Conservation (phyloP, 2,329 filamentous ascomycete species). For the Arthroderma uncinatum region DNA sequence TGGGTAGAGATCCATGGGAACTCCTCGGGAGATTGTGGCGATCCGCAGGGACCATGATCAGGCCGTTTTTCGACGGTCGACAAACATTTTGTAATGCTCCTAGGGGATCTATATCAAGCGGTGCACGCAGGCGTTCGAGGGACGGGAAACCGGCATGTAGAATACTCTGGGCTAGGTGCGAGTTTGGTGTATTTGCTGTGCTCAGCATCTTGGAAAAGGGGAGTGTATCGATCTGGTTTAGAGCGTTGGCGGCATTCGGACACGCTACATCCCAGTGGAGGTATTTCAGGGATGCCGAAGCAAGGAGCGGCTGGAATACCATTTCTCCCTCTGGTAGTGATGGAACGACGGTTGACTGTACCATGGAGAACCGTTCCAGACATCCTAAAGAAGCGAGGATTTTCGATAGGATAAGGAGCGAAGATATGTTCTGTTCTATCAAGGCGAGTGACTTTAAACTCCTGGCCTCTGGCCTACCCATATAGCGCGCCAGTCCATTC, state of each 20-base stretch:
- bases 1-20: constrained; percentile 33
- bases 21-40: constrained; percentile 33
- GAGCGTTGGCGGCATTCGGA: constrained; percentile 27
- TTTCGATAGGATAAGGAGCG: constrained; percentile 41
- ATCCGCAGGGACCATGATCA: constrained; percentile 31
- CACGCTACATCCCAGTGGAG: constrained; percentile 47
- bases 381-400: constrained; percentile 38
- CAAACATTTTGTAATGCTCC: constrained; percentile 36
- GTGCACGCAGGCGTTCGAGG: constrained; percentile 32
- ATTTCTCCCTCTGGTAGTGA: constrained; percentile 33
- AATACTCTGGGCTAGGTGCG: constrained; percentile 36
- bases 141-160: constrained; percentile 33
- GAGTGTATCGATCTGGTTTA: constrained; percentile 28
- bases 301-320: constrained; percentile 39
- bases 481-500: constrained; percentile 43
- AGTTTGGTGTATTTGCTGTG: constrained; percentile 30
- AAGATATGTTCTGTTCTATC: constrained; percentile 44
- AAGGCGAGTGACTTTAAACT: constrained; percentile 40
- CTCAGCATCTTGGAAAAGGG: constrained; percentile 28
- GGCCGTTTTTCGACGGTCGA: constrained; percentile 28
- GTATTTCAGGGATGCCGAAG: constrained; percentile 39
- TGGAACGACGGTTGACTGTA: constrained; percentile 41
- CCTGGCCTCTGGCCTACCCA: constrained; percentile 35
- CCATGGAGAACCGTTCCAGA: constrained; percentile 42
- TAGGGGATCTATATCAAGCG: constrained; percentile 34